phyloP scores from a whole-genome alignment of 306 rosid species.

The Malus fusca region DNA sequence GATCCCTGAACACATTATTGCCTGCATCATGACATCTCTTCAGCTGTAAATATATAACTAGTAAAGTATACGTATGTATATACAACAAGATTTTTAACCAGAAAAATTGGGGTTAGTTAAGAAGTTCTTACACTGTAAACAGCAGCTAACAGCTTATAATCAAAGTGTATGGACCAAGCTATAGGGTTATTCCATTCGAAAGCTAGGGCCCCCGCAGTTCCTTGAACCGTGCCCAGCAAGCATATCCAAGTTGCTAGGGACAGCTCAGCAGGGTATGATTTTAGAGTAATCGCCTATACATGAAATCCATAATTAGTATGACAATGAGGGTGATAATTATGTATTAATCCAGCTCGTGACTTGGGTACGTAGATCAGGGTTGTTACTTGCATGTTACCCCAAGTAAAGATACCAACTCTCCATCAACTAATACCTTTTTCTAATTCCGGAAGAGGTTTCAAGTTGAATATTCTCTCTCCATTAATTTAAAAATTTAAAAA shows the following conservation, averaged over 20 bases:
- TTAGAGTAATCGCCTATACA: conserved; percentile 37
- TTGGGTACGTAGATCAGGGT: no score
- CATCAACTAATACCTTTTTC: no score
- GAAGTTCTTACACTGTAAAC: conserved; percentile 33
- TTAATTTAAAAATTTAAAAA: no score
- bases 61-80: background rate
- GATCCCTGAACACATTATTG: conserved; percentile 35
- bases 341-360: no score
- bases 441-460: no score
- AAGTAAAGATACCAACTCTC: no score
- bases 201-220: conserved; percentile 23
- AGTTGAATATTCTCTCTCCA: no score
- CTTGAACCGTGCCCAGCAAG: conserved; percentile 29
- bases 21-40: conserved; percentile 28
- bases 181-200: conserved; percentile 36
- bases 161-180: conserved; percentile 42
- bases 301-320: background rate
- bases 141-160: conserved; percentile 27
- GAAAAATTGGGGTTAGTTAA: background rate
- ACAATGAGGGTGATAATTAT: background rate
- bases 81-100: background rate
- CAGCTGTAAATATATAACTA: background rate
- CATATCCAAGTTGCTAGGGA: conserved; percentile 47
- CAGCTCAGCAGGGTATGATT: conserved; percentile 46
- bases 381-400: background rate